These are phyloP conservation scores for Ceratobasidium sp. DNA, from an alignment of 1,284 basidiomycete genomes.

Conservation along the genomic window DNA sequence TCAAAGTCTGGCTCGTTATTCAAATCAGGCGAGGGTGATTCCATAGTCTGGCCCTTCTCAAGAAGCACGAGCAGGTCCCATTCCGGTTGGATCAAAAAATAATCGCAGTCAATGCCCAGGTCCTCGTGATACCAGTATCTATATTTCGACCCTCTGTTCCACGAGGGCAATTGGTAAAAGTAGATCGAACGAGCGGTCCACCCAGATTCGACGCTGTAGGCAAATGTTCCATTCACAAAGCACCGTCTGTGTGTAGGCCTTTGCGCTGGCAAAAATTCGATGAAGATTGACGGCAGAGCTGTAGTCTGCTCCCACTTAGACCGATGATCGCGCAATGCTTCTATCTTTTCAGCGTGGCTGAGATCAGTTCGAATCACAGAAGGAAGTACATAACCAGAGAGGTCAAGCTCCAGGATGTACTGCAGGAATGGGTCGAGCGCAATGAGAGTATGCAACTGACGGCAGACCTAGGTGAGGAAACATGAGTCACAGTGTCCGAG, in stretches of 20 bases:
- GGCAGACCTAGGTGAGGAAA: slow-evolving; percentile 15
- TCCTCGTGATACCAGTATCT: not conserved
- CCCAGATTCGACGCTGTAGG: not conserved
- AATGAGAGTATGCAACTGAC: not conserved
- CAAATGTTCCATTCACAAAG: no score
- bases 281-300: not conserved
- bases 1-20: not conserved
- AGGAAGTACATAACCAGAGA: slow-evolving; percentile 6
- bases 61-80: slow-evolving; percentile 15
- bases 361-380: not conserved
- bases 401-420: slow-evolving; percentile 20
- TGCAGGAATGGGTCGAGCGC: not conserved
- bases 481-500: no score
- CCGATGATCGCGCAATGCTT: not conserved
- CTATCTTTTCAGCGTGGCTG: slow-evolving; percentile 4
- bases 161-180: slow-evolving; percentile 18
- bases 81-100: slow-evolving; percentile 9
- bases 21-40: not conserved
- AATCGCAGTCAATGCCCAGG: slow-evolving; percentile 3
- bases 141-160: slow-evolving; percentile 1
- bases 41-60: slow-evolving; percentile 11
- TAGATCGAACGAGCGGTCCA: not conserved
- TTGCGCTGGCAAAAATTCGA: not conserved
- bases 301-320: not conserved
- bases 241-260: slow-evolving; percentile 15